Evolutionary conservation across 169 alveolate genomes (phyloP).

Genomic region (Eimeria sp.): DNA sequence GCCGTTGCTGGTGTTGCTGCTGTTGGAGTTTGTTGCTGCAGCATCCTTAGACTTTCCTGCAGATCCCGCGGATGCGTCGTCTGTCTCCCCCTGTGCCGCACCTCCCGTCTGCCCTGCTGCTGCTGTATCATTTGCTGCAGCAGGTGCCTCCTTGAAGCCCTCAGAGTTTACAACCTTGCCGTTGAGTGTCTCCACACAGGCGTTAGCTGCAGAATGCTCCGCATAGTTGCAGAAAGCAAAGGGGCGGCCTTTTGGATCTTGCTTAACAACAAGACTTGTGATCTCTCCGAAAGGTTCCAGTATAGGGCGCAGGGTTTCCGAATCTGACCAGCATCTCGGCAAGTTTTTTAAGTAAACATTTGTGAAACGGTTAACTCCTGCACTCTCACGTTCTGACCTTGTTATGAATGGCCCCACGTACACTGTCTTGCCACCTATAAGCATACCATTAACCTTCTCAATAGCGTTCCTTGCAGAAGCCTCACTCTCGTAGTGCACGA

Average conservation of each 20-base stretch:
- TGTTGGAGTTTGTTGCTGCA: conserved; percentile 19
- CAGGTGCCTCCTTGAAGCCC: conserved; percentile 61
- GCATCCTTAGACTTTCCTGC: not conserved
- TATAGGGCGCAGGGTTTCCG: conserved; percentile 78
- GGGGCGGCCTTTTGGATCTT: conserved; percentile 93
- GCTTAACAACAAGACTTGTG: conserved; percentile 91
- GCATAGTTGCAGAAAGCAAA: conserved; percentile 95
- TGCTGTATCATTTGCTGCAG: not conserved
- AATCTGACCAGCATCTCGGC: conserved; percentile 94
- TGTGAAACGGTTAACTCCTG: conserved; percentile 86
- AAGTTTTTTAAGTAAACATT: conserved; percentile 96
- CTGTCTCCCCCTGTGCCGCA: conserved; percentile 46
- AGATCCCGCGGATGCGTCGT: not conserved
- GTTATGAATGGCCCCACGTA: conserved; percentile 95
- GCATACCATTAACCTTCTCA: conserved; percentile 95
- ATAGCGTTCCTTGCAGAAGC: conserved; percentile 97
- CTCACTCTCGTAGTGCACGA: conserved; percentile 96
- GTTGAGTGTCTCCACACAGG: conserved; percentile 93
- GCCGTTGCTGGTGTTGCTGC: conserved; percentile 36
- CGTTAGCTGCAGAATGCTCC: conserved; percentile 93
- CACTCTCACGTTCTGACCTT: conserved; percentile 92
- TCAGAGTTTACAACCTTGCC: conserved; percentile 88
- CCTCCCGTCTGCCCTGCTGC: not conserved
- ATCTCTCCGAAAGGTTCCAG: conserved; percentile 91
- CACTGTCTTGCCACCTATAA: conserved; percentile 94